These are phyloP conservation scores for Gossypium longicalyx DNA, from an alignment of 345 rosid genomes.

Conservation along the genomic window DNA sequence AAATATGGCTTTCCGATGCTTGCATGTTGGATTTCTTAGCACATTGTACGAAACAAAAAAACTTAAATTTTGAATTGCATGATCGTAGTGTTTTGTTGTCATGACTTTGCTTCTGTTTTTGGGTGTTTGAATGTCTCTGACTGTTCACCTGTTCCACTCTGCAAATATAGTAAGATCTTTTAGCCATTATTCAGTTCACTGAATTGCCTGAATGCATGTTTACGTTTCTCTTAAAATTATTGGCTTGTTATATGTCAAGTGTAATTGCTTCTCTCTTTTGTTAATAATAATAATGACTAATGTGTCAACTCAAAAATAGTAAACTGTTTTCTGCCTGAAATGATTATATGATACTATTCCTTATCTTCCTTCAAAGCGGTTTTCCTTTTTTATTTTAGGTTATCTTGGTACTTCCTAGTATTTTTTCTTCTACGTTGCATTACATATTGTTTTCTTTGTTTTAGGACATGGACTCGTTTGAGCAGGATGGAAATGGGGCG, in stretches of 20 bases:
- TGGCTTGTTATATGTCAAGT: not conserved
- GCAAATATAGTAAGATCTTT: not conserved
- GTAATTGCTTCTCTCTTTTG: not conserved
- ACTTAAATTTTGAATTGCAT: not conserved
- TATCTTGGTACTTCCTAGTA: not conserved
- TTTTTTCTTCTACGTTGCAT: not conserved
- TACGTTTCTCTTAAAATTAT: not conserved
- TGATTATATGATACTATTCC: not conserved
- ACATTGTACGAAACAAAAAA: not conserved
- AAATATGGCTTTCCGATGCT: not conserved
- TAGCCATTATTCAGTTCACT: not conserved
- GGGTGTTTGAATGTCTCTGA: not conserved
- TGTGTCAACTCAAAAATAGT: not conserved
- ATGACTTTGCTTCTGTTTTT: not conserved
- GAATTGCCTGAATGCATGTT: not conserved
- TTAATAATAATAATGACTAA: not conserved
- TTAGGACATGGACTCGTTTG: slow-evolving; percentile 47
- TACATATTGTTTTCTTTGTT: not conserved
- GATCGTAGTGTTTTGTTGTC: not conserved
- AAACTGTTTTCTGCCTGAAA: not conserved
- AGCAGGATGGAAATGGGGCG: slow-evolving; percentile 36
- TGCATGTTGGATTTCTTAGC: slow-evolving; percentile 5
- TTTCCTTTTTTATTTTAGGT: not conserved
- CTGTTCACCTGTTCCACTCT: not conserved
- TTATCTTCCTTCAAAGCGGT: not conserved